Conservation (phyloP, 768 basidiomycete genomes). For the Agaricus subrufescens region DNA sequence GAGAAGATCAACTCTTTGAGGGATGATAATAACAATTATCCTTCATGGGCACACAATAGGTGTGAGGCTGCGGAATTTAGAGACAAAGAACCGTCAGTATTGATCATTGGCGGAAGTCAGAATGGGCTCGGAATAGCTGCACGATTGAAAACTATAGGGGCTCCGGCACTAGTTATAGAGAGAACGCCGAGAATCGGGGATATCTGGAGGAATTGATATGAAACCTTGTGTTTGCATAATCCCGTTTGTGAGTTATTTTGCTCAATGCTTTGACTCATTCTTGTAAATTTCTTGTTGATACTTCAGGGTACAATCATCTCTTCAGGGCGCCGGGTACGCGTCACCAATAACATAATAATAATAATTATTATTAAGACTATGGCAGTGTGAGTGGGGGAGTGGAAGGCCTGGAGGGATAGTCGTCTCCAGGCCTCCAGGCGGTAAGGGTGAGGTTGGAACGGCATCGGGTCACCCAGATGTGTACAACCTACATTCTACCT, state of each 20-base stretch:
- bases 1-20: constrained; percentile 39
- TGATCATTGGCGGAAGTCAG: constrained; percentile 61
- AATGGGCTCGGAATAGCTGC: constrained; percentile 59
- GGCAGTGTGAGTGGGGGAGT: too few species aligned
- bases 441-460: too few species aligned
- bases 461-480: too few species aligned
- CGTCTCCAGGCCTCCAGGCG: too few species aligned
- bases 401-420: too few species aligned
- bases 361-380: too few species aligned
- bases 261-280: background rate
- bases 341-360: too few species aligned
- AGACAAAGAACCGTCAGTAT: constrained; percentile 42
- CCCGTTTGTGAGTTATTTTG: constrained; percentile 42
- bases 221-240: constrained; percentile 51
- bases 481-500: too few species aligned
- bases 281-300: background rate
- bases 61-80: constrained; percentile 34
- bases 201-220: constrained; percentile 60
- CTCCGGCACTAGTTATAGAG: constrained; percentile 54
- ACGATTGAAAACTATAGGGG: constrained; percentile 49
- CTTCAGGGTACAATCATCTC: constrained; percentile 26
- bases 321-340: too few species aligned
- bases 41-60: constrained; percentile 42
- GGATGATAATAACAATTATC: constrained; percentile 35
- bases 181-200: constrained; percentile 50